These are phyloP conservation scores for Suillus tomentosus DNA, from an alignment of 768 basidiomycete species.

Conservation along the genomic window DNA sequence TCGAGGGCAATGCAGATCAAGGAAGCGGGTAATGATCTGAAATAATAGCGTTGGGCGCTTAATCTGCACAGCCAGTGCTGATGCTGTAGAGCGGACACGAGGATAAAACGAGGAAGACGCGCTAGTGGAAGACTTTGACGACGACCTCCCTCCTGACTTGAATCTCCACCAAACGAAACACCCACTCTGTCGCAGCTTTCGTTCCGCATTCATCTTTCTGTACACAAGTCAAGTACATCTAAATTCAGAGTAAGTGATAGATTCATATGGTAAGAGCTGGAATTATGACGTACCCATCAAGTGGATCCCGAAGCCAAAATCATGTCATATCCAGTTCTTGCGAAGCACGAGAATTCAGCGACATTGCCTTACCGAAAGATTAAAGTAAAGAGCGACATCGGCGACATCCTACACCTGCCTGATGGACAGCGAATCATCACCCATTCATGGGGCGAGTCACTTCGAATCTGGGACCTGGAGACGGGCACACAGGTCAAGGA, in stretches of 20 bases:
- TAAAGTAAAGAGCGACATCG: neutral
- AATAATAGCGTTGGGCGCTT: neutral
- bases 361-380: neutral
- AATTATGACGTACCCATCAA: neutral
- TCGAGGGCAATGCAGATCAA: neutral
- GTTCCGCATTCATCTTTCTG: neutral
- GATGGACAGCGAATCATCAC: neutral
- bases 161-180: too few relatives aligned
- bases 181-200: neutral
- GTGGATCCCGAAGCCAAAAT: neutral
- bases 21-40: too few relatives aligned
- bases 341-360: neutral
- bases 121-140: neutral
- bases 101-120: neutral
- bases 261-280: neutral
- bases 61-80: neutral
- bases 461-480: neutral
- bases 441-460: neutral
- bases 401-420: neutral
- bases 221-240: neutral
- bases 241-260: neutral
- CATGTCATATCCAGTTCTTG: neutral
- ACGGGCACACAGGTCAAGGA: neutral
- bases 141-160: neutral
- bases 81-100: too few relatives aligned